Conservation (phyloP, 106 monocot species). For the Dactylorhiza incarnata region DNA sequence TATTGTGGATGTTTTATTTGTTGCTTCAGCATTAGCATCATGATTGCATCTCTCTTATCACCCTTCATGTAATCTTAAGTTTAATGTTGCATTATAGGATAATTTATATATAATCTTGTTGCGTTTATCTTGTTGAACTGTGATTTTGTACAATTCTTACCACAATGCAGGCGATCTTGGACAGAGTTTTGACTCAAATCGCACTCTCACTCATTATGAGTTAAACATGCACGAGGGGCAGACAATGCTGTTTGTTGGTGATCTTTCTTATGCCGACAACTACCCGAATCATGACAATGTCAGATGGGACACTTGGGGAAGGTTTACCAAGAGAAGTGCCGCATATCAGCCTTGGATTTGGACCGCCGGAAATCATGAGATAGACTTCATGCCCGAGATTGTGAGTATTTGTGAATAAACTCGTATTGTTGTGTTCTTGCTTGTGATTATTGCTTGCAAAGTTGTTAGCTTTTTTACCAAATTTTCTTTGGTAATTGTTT, state of each 20-base stretch:
- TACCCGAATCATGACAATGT: constrained; percentile 70
- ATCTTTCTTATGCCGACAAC: constrained; percentile 75
- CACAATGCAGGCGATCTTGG: constrained; percentile 61
- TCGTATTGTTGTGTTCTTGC: neutral
- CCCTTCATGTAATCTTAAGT: neutral
- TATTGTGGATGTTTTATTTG: neutral
- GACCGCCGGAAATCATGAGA: constrained; percentile 86
- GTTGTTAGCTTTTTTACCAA: neutral
- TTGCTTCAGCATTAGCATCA: neutral
- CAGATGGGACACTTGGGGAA: constrained; percentile 86
- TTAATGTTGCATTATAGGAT: too few relatives aligned
- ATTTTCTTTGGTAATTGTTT: neutral
- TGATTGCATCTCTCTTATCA: neutral
- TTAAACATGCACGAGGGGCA: constrained; percentile 36
- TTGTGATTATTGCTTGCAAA: neutral
- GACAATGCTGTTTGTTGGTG: constrained; percentile 65
- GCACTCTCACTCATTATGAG: constrained; percentile 67
- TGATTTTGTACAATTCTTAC: neutral
- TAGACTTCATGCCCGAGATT: constrained; percentile 74
- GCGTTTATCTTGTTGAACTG: neutral
- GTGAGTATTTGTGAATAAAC: constrained; percentile 22
- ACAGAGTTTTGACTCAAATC: constrained; percentile 69
- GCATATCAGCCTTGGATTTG: constrained; percentile 91
- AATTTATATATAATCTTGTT: neutral
- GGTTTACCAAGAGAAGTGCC: constrained; percentile 67